Base-by-base conservation (phyloP, 2,329 filamentous ascomycete species). In the Ophiostoma sp. region DNA sequence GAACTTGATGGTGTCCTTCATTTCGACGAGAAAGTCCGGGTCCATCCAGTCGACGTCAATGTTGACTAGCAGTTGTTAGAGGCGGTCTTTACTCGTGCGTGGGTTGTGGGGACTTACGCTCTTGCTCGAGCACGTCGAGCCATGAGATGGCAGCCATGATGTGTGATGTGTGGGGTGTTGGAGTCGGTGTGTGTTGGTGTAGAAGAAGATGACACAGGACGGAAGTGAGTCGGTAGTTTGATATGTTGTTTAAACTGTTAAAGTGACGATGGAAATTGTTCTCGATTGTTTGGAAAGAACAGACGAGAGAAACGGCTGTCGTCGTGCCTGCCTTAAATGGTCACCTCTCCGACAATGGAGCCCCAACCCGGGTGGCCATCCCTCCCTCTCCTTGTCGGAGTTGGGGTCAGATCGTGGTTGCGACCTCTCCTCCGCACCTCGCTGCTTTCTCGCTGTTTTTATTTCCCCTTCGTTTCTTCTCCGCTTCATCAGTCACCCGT, bases 1-100 rank as follows among this genome's bases (percentile, higher is more conserved):
- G 33, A 83, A 83, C 3, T 80, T 80, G 74, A 86, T 82, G 12
- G 82, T 81, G 57, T 72, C 52, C 68, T 72, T 15, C 72, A 73
- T 74, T n/a, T 77, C 78, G 72, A 82, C 82, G 74, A 85, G 83
- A 76, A 83, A 85, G 17, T 84, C 82, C 0, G 84, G 82, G 73
- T 85, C 85, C 85, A 87, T 87, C 81, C 83, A 86, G 76, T 87
- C 85, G 31, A 87, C 83, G 74, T 87, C 85, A 71, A 87, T 80
- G 42, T 87, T 83, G 73, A 87, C 85, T 87, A 57, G 7, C 0
- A 2, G 19, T 42, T 19, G 66, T 73, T 15, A 69, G 50, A 28
- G n/a, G 39, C 15, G 22, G 0, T 63, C 6, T 33, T 28, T n/a
- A 3, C 9, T 7, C 9, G 1, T 0, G 9, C 1, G 19, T 7